These are phyloP conservation scores for Jatropha podagrica DNA, from an alignment of 441 rosid genomes.

Conservation along the genomic window DNA sequence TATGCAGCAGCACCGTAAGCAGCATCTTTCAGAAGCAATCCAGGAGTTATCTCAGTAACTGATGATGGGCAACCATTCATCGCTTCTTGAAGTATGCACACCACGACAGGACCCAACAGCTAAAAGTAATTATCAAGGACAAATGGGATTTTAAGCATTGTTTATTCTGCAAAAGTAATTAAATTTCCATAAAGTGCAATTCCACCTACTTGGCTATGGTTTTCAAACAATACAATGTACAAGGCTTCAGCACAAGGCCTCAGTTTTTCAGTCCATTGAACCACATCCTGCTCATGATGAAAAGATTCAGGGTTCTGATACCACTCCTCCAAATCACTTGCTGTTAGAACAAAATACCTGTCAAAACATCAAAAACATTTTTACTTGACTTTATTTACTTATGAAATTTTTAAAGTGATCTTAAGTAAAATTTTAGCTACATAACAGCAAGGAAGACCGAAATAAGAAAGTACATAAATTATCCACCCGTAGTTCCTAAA, in stretches of 20 bases:
- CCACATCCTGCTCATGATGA: slow-evolving; percentile 99
- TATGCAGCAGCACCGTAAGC: slow-evolving; percentile 98
- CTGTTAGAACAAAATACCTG: slow-evolving; percentile 95
- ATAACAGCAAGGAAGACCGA: not conserved
- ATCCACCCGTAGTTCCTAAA: not conserved
- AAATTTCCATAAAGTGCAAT: slow-evolving; percentile 20
- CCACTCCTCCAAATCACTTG: slow-evolving; percentile 91
- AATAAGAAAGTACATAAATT: not conserved
- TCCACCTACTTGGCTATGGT: slow-evolving; percentile 87
- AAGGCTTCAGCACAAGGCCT: slow-evolving; percentile 99
- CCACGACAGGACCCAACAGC: slow-evolving; percentile 94
- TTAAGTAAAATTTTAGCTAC: not conserved
- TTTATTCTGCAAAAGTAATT: slow-evolving; percentile 4
- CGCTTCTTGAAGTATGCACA: slow-evolving; percentile 93
- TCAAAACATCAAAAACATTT: slow-evolving; percentile 32
- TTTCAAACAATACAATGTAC: slow-evolving; percentile 96
- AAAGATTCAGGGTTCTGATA: slow-evolving; percentile 93
- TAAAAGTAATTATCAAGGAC: slow-evolving; percentile 34
- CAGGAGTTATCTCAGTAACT: slow-evolving; percentile 77
- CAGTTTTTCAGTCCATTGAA: slow-evolving; percentile 98
- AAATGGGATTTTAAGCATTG: slow-evolving; percentile 22
- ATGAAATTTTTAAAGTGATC: not conserved
- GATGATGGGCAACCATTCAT: slow-evolving; percentile 88
- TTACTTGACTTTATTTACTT: slow-evolving; percentile 6
- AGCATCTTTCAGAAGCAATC: slow-evolving; percentile 94